Evolutionary conservation across 345 rosid genomes (phyloP), one percentile per base, ranked within the genome.

Genomic region (Eucalyptus erythrocorys): DNA sequence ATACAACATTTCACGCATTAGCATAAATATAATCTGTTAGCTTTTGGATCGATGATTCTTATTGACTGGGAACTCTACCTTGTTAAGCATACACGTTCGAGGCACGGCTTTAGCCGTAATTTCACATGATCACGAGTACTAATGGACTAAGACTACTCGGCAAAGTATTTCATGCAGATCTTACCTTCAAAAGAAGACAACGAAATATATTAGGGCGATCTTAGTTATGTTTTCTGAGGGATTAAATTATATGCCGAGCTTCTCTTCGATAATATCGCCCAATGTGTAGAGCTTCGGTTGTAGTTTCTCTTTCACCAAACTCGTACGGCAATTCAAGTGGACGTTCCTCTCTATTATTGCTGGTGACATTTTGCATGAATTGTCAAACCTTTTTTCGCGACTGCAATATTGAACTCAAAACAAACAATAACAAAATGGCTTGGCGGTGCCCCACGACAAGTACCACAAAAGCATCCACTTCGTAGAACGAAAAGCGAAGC

Each of bases 71-170:
- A 64, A 14, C 37, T 64, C 37, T 15, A 64, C 9, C 76, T 14
- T n/a, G 76, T 64, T 37, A 4, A 2, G 37, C 10, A 0, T 4
- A 21, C 40, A 4, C 10, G 3, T 0, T 64, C 6, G 5, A 30
- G 17, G 19, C 21, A 14, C 5, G 19, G 16, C 34, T n/a, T 13
- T 64, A 6, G 37, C n/a, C 76, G 7, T 64, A n/a, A 64, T 64
- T 64, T 64, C 37, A 13, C 19, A 64, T n/a, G 5, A n/a, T 64
- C 16, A 7, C 19, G 9, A 64, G 37, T n/a, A 14, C 37, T 7
- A 0, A 14, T 30, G 8, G 37, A 64, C 37, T n/a, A 64, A 13
- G 34, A n/a, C 21, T 64, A n/a, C 76, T 64, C 37, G 37, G 76
- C 40, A 6, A 64, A 64, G 76, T n/a, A 64, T 32, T 64, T 64